Evolutionary conservation across 345 rosid species (phyloP), one percentile per base, ranked within the genome.

Genomic region (Noccaea bulbosa): DNA sequence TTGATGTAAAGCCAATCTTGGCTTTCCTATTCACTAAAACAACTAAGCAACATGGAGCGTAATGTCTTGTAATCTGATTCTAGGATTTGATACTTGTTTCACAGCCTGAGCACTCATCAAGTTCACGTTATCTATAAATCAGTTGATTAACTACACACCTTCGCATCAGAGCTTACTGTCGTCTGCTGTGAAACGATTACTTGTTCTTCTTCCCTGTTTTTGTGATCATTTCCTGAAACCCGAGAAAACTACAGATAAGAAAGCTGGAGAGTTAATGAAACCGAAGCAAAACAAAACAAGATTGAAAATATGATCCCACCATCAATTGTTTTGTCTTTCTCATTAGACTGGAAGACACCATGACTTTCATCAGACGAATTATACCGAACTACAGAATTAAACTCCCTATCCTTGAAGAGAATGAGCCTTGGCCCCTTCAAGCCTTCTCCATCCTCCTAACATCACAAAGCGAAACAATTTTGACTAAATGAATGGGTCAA

Each of bases 391-490:
- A 58, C 49, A 72, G 90, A 80, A 70, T 57, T 66, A 38, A 82
- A 65, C 62, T 80, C 81, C 74, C 80, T 80, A 11, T 83, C 88
- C 70, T 83, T 66, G 56, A 84, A 86, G 70, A 91, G 85, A 65
- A 81, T 65, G 73, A 70, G 79, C 75, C 89, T 81, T 17, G 97
- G 97, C 73, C 81, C 97, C 77, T 83, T 84, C 77, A 91, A 69
- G 40, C 78, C 84, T 82, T 81, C 67, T 15, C 75, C 84, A 53
- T 77, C 86, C 81, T 85, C 96, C 98, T 93, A 73, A 57, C n/a
- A 80, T 51, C 52, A 65, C 62, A 71, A 65, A 69, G 24, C 15
- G 71, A 44, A 62, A 48, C 35, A 32, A 22, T 12, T 60, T 54
- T 11, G 65, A 60, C 59, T 5, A 50, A 50, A 38, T 22, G 71